Evolutionary conservation across 257 asterid species (phyloP).

Genomic region (Przewalskia tangutica): DNA sequence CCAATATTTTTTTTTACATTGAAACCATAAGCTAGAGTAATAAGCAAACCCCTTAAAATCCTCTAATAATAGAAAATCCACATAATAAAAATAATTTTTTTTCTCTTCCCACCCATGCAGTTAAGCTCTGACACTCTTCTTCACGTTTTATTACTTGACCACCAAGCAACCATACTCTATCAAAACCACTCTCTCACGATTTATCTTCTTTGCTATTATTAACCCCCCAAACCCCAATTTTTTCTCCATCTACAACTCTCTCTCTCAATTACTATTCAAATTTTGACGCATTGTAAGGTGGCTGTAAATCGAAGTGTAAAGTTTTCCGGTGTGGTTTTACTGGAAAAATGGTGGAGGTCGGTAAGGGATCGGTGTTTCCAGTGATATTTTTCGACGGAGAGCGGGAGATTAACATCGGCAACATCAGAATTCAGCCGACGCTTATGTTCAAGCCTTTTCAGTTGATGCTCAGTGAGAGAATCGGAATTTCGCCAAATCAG

Average conservation of each 20-base stretch:
- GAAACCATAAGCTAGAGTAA: too few relatives aligned
- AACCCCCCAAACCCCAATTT: neutral
- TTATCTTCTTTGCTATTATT: too few relatives aligned
- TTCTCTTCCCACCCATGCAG: too few relatives aligned
- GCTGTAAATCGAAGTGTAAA: neutral
- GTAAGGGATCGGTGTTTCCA: constrained; percentile 48
- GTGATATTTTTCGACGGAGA: constrained; percentile 74
- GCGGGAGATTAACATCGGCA: constrained; percentile 55
- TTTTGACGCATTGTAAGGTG: constrained; percentile 25
- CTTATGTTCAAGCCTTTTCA: constrained; percentile 76
- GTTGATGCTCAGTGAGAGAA: constrained; percentile 54
- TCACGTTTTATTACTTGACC: neutral
- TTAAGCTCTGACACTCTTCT: too few relatives aligned
- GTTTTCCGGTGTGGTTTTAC: constrained; percentile 24
- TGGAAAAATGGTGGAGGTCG: constrained; percentile 39
- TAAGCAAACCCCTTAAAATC: too few relatives aligned
- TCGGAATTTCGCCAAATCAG: constrained; percentile 85
- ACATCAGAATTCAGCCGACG: constrained; percentile 36
- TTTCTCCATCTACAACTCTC: neutral
- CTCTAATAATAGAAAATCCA: too few relatives aligned
- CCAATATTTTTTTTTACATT: too few relatives aligned
- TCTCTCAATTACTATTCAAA: constrained; percentile 39
- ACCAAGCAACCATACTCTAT: neutral
- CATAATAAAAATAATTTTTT: too few relatives aligned
- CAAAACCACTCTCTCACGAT: too few relatives aligned